Base-by-base conservation (phyloP, 805 yeast genomes). In the Ogataea thermomethanolica region DNA sequence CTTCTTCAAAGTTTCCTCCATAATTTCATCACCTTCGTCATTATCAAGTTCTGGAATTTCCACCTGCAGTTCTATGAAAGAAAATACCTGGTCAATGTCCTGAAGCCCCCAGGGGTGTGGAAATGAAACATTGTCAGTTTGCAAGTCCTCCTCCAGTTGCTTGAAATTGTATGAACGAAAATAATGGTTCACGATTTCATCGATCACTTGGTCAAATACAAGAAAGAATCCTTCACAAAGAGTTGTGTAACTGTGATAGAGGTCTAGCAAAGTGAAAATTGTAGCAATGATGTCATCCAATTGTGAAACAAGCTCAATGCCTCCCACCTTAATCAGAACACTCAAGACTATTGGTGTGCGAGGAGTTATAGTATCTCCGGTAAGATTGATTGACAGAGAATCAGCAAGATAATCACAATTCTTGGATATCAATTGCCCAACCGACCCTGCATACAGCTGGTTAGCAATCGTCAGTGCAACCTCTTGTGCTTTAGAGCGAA, bases 371-470 rank as follows among this genome's bases (percentile, higher is more conserved):
- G 81, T 70, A 5, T 89, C 79, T 2, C 84, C 75, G 21, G 87
- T 78, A 38, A 93, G 65, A 46, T 74, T 76, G 22, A 79, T 61
- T 3, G 95, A 82, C n/a, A 89, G 66, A 0, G 88, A 65, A 56
- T 93, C 97, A 11, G 89, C 66, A 13, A 91, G 61, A 55, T 90
- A 90, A 52, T 91, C 96, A 41, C 79, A 71, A 56, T 89, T 91
- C 20, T 77, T 78, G 26, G 71, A 53, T 2, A 93, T 68, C 43
- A 91, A 55, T 3, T 61, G 59, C 25, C 65, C 65, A 2, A 90
- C 60, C 0, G 87, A 77, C 0, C 82, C 82, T 25, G 65, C 52
- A 44, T 81, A 83, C 9, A 79, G 64, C 4, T 66, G 57, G 8
- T 60, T 48, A 0, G 86, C 74, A 5, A 90, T 63, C 3, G 75